phyloP scores from a whole-genome alignment of 1,284 basidiomycete genomes.

The Rhodofomes roseus region DNA sequence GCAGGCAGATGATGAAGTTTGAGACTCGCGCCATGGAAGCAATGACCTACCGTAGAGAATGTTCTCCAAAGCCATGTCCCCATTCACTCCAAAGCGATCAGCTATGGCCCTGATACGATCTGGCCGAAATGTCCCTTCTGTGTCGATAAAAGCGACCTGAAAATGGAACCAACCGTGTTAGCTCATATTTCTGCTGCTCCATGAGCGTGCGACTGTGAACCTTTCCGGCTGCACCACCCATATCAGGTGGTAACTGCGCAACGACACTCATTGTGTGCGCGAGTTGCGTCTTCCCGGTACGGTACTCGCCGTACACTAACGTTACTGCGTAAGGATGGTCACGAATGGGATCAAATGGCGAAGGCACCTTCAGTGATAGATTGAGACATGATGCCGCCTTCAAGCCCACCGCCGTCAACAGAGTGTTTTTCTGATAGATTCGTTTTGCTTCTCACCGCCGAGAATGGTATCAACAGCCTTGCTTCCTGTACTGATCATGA shows the following conservation, averaged over 20 bases:
- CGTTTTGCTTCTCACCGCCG: conserved; percentile 53
- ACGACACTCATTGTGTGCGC: conserved; percentile 91
- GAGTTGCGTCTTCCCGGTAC: conserved; percentile 88
- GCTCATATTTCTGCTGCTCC: background rate
- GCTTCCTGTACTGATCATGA: conserved; percentile 84
- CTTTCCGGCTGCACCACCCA: conserved; percentile 89
- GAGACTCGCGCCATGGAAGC: too few species aligned
- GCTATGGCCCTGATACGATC: conserved; percentile 88
- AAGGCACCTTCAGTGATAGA: conserved; percentile 82
- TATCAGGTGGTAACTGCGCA: conserved; percentile 82
- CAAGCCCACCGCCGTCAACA: conserved; percentile 1
- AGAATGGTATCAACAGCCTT: conserved; percentile 87
- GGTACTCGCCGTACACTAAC: conserved; percentile 74
- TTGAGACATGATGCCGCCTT: conserved; percentile 85
- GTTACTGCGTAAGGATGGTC: background rate
- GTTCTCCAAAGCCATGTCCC: conserved; percentile 83
- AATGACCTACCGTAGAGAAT: conserved; percentile 66
- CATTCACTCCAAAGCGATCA: conserved; percentile 87
- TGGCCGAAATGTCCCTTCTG: conserved; percentile 92
- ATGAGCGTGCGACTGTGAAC: conserved; percentile 30
- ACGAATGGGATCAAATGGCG: too few species aligned
- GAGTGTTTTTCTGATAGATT: background rate
- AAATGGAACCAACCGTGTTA: too few species aligned
- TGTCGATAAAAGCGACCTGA: conserved; percentile 90
- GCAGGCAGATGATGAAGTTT: too few species aligned